phyloP scores from a whole-genome alignment of 176 grass and related monocot species.

The Elaeis guineensis region DNA sequence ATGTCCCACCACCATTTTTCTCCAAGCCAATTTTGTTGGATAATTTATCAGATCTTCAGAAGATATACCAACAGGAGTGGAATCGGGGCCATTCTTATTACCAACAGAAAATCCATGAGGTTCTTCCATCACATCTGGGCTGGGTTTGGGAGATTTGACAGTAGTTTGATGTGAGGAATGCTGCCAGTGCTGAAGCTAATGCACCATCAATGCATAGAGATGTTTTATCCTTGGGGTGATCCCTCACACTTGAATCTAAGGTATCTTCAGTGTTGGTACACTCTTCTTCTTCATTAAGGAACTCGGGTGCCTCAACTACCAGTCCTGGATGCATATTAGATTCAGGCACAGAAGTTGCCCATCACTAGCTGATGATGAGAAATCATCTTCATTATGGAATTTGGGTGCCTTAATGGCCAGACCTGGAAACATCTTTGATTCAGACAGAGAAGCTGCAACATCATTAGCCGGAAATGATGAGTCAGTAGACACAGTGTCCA shows the following conservation, averaged over 20 bases:
- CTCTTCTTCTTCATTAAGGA: slow-evolving; percentile 37
- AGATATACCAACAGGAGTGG: slow-evolving; percentile 3
- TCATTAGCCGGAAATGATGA: slow-evolving; percentile 28
- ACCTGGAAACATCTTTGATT: slow-evolving; percentile 16
- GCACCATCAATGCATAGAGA: slow-evolving; percentile 54
- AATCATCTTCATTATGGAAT: slow-evolving; percentile 5
- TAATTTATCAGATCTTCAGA: slow-evolving; percentile 19
- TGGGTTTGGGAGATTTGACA: slow-evolving; percentile 15
- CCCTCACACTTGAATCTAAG: slow-evolving; percentile 11
- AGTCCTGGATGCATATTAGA: slow-evolving; percentile 39
- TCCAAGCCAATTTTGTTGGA: slow-evolving; percentile 14
- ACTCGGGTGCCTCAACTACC: slow-evolving; percentile 45
- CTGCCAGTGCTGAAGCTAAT: slow-evolving; percentile 70
- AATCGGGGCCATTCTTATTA: slow-evolving; percentile 8
- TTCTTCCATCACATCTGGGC: background rate
- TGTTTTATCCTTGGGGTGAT: slow-evolving; percentile 23
- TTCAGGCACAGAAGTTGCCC: slow-evolving; percentile 26
- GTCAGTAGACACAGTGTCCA: slow-evolving; percentile 19
- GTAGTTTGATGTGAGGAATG: slow-evolving; percentile 43
- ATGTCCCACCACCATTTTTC: slow-evolving; percentile 4
- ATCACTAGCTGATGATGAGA: background rate
- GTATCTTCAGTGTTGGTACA: slow-evolving; percentile 18
- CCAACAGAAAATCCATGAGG: slow-evolving; percentile 7
- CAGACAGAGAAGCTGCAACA: slow-evolving; percentile 2
- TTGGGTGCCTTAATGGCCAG: slow-evolving; percentile 30